Evolutionary conservation across 1,284 basidiomycete genomes (phyloP).

Genomic region (Tremellales sp.): DNA sequence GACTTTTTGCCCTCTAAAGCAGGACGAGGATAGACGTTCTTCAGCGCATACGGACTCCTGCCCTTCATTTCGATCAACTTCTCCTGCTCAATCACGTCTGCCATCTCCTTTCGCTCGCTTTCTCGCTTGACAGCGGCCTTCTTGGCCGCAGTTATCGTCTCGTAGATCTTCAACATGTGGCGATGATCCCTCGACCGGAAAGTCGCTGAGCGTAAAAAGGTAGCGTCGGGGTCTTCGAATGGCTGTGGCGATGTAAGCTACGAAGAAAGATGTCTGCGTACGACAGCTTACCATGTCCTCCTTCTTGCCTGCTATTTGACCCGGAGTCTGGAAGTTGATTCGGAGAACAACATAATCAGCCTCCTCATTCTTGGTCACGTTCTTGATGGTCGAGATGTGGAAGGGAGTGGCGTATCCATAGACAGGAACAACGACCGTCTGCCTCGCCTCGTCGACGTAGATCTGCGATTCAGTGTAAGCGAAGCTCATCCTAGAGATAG

Average conservation of each 20-base stretch:
- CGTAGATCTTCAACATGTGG: constrained; percentile 83
- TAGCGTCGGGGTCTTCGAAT: constrained; percentile 95
- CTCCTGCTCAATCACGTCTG: constrained; percentile 95
- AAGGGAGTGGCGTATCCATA: constrained; percentile 95
- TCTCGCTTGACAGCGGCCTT: constrained; percentile 96
- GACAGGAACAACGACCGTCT: constrained; percentile 86
- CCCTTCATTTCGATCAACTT: constrained; percentile 75
- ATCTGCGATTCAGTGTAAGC: constrained; percentile 56
- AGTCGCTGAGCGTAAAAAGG: constrained; percentile 91
- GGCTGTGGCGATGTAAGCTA: constrained; percentile 56
- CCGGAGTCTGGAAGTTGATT: constrained; percentile 98
- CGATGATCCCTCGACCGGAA: constrained; percentile 87
- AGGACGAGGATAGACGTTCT: constrained; percentile 90
- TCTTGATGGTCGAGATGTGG: constrained; percentile 98
- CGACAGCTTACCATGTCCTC: constrained; percentile 77
- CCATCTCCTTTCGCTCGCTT: constrained; percentile 96
- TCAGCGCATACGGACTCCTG: constrained; percentile 73
- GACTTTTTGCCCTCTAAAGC: constrained; percentile 54
- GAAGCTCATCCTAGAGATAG: not conserved
- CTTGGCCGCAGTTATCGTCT: constrained; percentile 91
- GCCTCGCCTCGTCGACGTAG: constrained; percentile 81
- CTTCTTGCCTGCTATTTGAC: constrained; percentile 96
- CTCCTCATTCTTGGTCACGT: constrained; percentile 95
- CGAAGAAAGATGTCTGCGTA: not conserved
- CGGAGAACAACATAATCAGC: constrained; percentile 91